phyloP scores from a whole-genome alignment of 108 stramenopile genomes.

The Mediolabrus comicus region DNA sequence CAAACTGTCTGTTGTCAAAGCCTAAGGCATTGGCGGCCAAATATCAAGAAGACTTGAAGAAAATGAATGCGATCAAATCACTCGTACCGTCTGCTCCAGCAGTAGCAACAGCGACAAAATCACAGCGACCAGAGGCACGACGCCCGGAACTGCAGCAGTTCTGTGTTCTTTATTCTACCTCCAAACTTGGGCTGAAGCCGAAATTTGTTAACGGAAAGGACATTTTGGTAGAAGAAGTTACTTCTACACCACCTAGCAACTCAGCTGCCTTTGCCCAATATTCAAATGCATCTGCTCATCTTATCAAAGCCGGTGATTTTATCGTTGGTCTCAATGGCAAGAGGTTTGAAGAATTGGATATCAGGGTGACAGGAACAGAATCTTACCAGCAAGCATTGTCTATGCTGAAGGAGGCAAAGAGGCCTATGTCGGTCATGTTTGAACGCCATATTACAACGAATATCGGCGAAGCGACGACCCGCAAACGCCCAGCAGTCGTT shows the following conservation, averaged over 20 bases:
- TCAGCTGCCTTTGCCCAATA: too few species aligned
- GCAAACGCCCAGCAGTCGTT: background rate
- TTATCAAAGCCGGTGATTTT: background rate
- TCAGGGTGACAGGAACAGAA: background rate
- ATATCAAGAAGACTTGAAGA: slow-evolving; percentile 7
- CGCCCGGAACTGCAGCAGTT: background rate
- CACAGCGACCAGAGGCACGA: background rate
- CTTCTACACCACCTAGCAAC: background rate
- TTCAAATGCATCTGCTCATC: too few species aligned
- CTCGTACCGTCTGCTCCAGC: background rate
- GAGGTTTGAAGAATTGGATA: background rate
- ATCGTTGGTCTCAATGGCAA: background rate
- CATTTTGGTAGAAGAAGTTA: background rate
- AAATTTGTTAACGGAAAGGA: background rate
- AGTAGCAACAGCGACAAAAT: background rate
- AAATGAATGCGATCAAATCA: background rate
- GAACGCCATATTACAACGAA: background rate
- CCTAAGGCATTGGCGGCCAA: background rate
- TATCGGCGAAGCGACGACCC: background rate
- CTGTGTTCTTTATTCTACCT: background rate
- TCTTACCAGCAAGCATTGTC: background rate
- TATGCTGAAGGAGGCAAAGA: background rate
- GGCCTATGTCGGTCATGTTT: background rate
- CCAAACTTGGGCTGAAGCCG: background rate
- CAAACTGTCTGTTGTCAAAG: slow-evolving; percentile 1